Conservation (phyloP, 108 stramenopile species). For the Cyclostephanos tholiformis region DNA sequence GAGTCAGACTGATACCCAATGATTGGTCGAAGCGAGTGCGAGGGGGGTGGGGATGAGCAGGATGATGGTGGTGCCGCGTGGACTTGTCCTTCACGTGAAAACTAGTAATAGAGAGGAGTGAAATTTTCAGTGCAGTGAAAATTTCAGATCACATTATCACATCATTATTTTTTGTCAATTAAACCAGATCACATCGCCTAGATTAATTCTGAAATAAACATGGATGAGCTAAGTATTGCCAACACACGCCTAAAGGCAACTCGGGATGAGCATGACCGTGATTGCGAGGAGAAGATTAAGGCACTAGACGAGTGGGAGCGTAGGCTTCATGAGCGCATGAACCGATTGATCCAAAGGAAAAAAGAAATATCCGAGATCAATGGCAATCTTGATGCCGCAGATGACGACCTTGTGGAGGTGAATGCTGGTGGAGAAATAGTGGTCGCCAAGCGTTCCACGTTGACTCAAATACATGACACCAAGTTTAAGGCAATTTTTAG, state of each 20-base stretch:
- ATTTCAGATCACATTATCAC: too few species aligned
- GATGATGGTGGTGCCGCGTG: too few species aligned
- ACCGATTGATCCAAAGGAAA: background rate
- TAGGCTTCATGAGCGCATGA: background rate
- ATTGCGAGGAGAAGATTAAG: background rate
- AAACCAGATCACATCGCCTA: too few species aligned
- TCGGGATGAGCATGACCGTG: background rate
- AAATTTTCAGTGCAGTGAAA: too few species aligned
- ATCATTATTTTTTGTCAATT: too few species aligned
- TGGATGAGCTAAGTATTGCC: background rate
- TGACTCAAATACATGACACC: constrained; percentile 22
- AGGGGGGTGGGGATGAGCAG: too few species aligned
- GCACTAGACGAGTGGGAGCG: background rate
- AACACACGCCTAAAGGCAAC: background rate
- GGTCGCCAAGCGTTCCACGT: background rate
- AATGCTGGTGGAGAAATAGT: constrained; percentile 18
- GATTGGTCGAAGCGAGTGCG: too few species aligned
- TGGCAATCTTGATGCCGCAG: constrained; percentile 18
- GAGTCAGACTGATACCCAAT: too few species aligned
- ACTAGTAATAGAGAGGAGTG: too few species aligned
- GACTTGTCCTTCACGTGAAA: too few species aligned
- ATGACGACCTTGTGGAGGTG: constrained; percentile 16
- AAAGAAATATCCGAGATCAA: background rate
- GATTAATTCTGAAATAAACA: too few species aligned
- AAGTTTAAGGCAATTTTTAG: constrained; percentile 20